Evolutionary conservation across 1,139 yeast genomes (phyloP), one percentile per base, ranked within the genome.

Genomic region (Martiniozyma asiatica): DNA sequence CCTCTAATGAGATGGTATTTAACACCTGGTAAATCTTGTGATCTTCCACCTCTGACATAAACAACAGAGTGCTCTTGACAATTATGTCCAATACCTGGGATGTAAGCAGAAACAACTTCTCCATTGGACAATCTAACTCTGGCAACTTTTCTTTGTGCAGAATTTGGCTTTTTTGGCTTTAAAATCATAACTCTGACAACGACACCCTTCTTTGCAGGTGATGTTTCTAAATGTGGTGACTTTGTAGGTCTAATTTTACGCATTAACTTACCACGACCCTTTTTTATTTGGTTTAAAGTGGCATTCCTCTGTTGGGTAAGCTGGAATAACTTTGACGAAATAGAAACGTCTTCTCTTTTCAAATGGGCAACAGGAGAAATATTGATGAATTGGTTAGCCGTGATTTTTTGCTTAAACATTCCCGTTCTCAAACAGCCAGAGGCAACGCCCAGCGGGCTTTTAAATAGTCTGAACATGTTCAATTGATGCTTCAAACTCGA

Each of bases 51-150:
- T 55, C 98, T 73, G 2, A 92, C 94, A 34, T 77, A 71, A 2
- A 92, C 97, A 33, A 89, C 93, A 50, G 93, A 84, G 59, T 92
- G 99, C 58, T 92, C 99, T 60, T 89, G 97, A 25, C 93, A 89
- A 50, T 89, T 89, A 57, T 92, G 98, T 15, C 99, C 98, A 52
- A 89, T 97, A 35, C 99, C 99, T 9, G 97, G 96, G 37, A 92
- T 89, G 54, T 87, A 85, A 3, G 96, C 95, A 31, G 93, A 77
- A 13, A 89, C 70, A 31, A 81, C 77, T 43, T 76, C 78, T 20
- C 98, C 98, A 48, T 82, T 89, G 13, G 94, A 73, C 39, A 92
- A 66, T 56, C 95, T 70, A 18, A 92, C 98, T 63, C 97, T 78
- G 44, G 94, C 85, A 33, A 94, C 94, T 56, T 92, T 92, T 59